These are phyloP conservation scores for Helotiales sp. DNA, from an alignment of 2,329 filamentous ascomycete species.

Conservation along the genomic window DNA sequence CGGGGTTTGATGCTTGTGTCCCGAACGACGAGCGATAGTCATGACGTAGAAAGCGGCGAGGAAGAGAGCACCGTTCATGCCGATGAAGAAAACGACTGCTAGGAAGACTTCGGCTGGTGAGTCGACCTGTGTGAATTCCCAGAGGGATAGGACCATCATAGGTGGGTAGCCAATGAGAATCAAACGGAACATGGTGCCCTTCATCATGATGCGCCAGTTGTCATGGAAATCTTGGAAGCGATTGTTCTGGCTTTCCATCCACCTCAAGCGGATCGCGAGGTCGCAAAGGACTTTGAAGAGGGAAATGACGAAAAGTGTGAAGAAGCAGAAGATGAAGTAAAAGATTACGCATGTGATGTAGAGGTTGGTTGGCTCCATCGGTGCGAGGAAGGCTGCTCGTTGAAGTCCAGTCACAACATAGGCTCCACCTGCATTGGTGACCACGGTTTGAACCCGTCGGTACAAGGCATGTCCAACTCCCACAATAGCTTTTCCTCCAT, in stretches of 20 bases:
- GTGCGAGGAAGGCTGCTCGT: conserved; percentile 83
- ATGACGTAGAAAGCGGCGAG: conserved; percentile 94
- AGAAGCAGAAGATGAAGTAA: conserved; percentile 81
- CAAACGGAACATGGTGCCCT: conserved; percentile 91
- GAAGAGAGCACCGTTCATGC: conserved; percentile 75
- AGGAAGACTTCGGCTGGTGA: conserved; percentile 85
- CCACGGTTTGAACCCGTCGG: conserved; percentile 53
- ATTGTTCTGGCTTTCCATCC: conserved; percentile 77
- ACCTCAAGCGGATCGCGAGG: conserved; percentile 71
- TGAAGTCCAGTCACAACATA: conserved; percentile 80
- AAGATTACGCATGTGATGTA: conserved; percentile 92
- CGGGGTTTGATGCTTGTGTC: conserved; percentile 91
- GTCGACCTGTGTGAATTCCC: conserved; percentile 88
- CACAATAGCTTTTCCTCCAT: conserved; percentile 19
- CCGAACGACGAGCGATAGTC: conserved; percentile 83
- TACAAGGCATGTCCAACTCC: conserved; percentile 28
- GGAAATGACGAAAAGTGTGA: conserved; percentile 74
- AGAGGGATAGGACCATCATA: conserved; percentile 87
- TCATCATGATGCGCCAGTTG: conserved; percentile 88
- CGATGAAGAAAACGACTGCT: conserved; percentile 86
- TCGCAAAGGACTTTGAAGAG: conserved; percentile 85
- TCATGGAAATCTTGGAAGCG: conserved; percentile 88
- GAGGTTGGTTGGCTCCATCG: conserved; percentile 88
- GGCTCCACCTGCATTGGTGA: conserved; percentile 59
- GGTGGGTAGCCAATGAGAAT: conserved; percentile 91